Base-by-base conservation (phyloP, 116 monocot genomes). In the Phalaenopsis hybrid region DNA sequence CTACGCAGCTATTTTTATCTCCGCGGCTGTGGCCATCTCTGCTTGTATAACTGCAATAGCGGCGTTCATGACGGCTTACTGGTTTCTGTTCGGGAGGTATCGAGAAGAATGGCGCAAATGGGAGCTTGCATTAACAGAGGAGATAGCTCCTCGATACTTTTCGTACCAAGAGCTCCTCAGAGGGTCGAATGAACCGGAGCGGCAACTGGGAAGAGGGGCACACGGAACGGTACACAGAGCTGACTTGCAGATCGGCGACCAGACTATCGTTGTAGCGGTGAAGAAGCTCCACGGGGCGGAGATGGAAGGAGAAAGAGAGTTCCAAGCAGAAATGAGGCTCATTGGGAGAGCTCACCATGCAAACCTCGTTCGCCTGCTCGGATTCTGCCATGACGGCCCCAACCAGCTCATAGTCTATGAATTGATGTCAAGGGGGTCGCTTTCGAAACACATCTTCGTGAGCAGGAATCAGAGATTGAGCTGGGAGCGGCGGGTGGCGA, bases 321-420 rank as follows among this genome's bases (percentile, higher is more conserved):
- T 77, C 51, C n/a, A 28, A n/a, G 25, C 77, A 28, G 77, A 77
- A 48, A 77, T 77, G 77, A 51, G 77, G 49, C n/a, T 77, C 51
- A 77, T 77, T 12, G 77, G 75, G 7, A 75, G 75, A 9, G 77
- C 77, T 44, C 18, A 28, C 28, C 77, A 77, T 4, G 51, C 20
- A 2, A 77, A 77, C 15, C 7, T 77, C 8, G 77, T 77, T n/a
- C 50, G 49, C 1, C 21, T 77, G 4, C 77, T 77, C 44, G 75
- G 77, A 9, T 77, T 77, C 77, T 77, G 77, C 51, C n/a, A 77
- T 28, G 77, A 77, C 13, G 48, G 51, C n/a, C 51, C 51, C 4
- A 50, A 12, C 77, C 23, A 28, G 10, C 21, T 77, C 48, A 12
- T 77, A 8, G 77, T 77, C 21, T 77, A 77, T 51, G 77, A 48